Evolutionary conservation across 805 yeast species (phyloP).

Genomic region (Ogataea haglerorum): DNA sequence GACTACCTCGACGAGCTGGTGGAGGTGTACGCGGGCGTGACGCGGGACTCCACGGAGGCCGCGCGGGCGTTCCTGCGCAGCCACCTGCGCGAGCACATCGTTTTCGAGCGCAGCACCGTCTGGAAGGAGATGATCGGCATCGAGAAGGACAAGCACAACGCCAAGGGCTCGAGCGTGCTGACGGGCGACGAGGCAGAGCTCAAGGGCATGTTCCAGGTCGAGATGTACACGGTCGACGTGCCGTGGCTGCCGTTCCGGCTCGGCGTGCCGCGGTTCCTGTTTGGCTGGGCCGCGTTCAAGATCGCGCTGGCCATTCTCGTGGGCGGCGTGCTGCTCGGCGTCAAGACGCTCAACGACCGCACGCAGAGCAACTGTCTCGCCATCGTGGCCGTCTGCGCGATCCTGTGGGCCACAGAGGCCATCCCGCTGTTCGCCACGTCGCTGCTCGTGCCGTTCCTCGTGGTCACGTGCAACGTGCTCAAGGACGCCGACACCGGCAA

Average conservation of each 20-base stretch:
- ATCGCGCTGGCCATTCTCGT: conserved; percentile 45
- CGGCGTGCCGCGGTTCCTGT: conserved; percentile 45
- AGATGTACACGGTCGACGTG: conserved; percentile 23
- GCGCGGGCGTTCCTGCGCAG: conserved; percentile 40
- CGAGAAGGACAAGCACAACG: conserved; percentile 28
- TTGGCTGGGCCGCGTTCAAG: conserved; percentile 47
- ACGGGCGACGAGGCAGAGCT: conserved; percentile 34
- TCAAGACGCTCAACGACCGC: conserved; percentile 58
- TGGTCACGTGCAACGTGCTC: conserved; percentile 45
- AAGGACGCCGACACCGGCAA: conserved; percentile 45
- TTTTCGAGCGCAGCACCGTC: conserved; percentile 54
- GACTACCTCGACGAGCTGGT: conserved; percentile 30
- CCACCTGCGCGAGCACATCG: conserved; percentile 52
- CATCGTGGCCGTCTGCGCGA: conserved; percentile 52
- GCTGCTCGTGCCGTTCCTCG: conserved; percentile 45
- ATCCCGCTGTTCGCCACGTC: conserved; percentile 49
- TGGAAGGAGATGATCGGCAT: conserved; percentile 57
- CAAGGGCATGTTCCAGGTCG: conserved; percentile 32
- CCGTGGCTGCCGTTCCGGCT: conserved; percentile 26
- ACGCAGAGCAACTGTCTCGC: conserved; percentile 66
- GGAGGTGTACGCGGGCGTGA: conserved; percentile 29
- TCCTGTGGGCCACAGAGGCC: conserved; percentile 52
- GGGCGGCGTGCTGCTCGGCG: conserved; percentile 53
- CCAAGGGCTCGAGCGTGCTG: conserved; percentile 35
- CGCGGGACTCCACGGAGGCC: conserved; percentile 18